Percentiles rank a stretch among this genome's conserved stretches.
These are phyloP conservation scores for Trichoderma sp. DNA, from an alignment of 2,329 filamentous ascomycete species.

Conservation along the genomic window DNA sequence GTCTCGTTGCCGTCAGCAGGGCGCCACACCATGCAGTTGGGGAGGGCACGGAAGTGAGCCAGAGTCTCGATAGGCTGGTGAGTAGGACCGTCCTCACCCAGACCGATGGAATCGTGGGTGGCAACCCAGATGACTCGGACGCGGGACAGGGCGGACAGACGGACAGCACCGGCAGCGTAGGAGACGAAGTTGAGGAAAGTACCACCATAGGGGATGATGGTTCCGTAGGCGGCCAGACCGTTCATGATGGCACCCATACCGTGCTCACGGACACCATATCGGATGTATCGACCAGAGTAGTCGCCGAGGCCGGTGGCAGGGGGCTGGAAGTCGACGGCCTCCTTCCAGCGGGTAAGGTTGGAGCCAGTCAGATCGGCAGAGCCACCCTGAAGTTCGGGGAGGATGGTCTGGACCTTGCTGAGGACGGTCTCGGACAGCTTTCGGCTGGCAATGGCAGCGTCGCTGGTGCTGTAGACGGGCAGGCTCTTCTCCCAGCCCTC, in stretches of 20 bases:
- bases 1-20: constrained; percentile 98
- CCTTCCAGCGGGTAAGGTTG: constrained; percentile 99
- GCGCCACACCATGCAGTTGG: constrained; percentile 99
- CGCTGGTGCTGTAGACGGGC: constrained; percentile 84
- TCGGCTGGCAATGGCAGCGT: constrained; percentile 84
- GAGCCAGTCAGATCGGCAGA: constrained; percentile 98
- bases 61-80: constrained; percentile 99
- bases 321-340: constrained; percentile 95
- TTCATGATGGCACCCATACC: constrained; percentile 92
- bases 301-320: constrained; percentile 82
- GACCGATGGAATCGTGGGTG: constrained; percentile 98
- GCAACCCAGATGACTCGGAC: constrained; percentile 93
- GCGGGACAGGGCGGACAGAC: constrained; percentile 89
- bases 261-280: constrained; percentile 91
- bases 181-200: constrained; percentile 99
- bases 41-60: constrained; percentile 96
- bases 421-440: constrained; percentile 97
- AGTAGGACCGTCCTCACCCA: constrained; percentile 97
- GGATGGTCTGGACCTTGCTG: constrained; percentile 75
- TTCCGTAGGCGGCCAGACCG: constrained; percentile 93
- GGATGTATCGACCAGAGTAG: constrained; percentile 88
- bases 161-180: constrained; percentile 92
- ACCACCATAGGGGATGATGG: constrained; percentile 88
- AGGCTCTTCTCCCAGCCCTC: constrained; percentile 96
- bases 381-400: constrained; percentile 93